A percentile compares a stretch with the other conserved stretches of the same genome.
Conservation (phyloP, 768 basidiomycete genomes). For the Ramaria rubella region DNA sequence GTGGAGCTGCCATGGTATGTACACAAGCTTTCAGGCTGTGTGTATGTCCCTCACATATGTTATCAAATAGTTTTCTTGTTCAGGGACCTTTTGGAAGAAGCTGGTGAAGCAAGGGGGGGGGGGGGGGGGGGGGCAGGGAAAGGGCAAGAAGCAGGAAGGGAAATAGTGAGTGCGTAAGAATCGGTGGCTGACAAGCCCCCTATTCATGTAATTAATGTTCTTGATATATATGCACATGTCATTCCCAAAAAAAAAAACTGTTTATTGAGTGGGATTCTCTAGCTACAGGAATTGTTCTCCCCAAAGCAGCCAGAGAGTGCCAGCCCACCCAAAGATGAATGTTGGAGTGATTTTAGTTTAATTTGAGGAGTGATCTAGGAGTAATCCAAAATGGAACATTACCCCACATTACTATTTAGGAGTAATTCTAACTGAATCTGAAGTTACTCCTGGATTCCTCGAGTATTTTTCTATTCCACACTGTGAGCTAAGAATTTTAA, state of each 20-base stretch:
- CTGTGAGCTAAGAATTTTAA: too few species aligned
- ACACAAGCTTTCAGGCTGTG: neutral
- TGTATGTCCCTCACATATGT: neutral
- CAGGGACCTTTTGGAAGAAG: too few species aligned
- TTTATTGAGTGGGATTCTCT: neutral
- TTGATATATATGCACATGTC: neutral
- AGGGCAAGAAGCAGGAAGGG: too few species aligned
- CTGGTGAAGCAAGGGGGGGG: too few species aligned
- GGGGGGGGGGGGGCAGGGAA: too few species aligned
- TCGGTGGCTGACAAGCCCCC: too few species aligned
- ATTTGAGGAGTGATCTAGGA: too few species aligned
- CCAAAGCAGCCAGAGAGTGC: neutral
- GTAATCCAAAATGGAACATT: neutral
- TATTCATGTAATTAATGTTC: neutral
- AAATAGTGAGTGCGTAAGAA: too few species aligned
- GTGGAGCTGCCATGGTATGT: neutral
- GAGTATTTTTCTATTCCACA: too few species aligned
- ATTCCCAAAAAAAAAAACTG: neutral
- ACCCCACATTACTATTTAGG: neutral
- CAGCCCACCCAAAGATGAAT: neutral
- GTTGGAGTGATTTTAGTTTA: neutral
- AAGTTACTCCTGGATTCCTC: neutral
- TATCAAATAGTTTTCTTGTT: too few species aligned
- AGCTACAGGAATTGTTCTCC: neutral
- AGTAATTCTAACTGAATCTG: neutral